Base-by-base conservation (phyloP, 2,329 filamentous ascomycete species). In the Talaromyces sp. region DNA sequence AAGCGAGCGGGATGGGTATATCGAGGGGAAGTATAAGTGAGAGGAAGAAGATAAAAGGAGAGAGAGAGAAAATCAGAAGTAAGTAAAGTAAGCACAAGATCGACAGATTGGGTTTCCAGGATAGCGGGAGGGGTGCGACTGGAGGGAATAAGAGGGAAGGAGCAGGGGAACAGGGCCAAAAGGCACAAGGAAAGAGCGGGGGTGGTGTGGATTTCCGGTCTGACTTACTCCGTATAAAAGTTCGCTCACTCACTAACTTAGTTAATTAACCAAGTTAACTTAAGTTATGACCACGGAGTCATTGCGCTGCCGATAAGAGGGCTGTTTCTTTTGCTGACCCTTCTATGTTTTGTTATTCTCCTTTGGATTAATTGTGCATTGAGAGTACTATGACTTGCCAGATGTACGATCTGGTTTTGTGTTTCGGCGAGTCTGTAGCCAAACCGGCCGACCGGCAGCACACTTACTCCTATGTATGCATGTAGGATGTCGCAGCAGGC, bases 161-260 rank as follows among this genome's bases (percentile, higher is more conserved):
- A 60, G 44, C 44, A 44, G 58, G 35, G 58, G 42, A 6, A 28
- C 3, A 28, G 21, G n/a, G n/a, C n/a, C n/a, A n/a, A 48, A 16
- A 39, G 54, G 21, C 54, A 57, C 25, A 52, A 28, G 50, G 31
- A 35, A 54, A 54, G 50, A 54, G 50, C 50, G 50, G 50, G 50
- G 50, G 50, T 54, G 44, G 31, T 33, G 46, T 33, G 25, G 55
- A 28, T 58, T 42, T 40, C 55, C 55, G 25, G 55, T 31, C 39
- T 58, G 39, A 31, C 37, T 42, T 31, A n/a, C n/a, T n/a, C n/a
- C n/a, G n/a, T n/a, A n/a, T n/a, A n/a, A n/a, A n/a, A n/a, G n/a
- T n/a, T n/a, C n/a, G n/a, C n/a, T n/a, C n/a, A n/a, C n/a, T n/a
- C n/a, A n/a, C n/a, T n/a, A n/a, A n/a, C n/a, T n/a, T n/a, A n/a